Conservation (phyloP, 768 basidiomycete genomes). For the Leccinum subgranulosum region DNA sequence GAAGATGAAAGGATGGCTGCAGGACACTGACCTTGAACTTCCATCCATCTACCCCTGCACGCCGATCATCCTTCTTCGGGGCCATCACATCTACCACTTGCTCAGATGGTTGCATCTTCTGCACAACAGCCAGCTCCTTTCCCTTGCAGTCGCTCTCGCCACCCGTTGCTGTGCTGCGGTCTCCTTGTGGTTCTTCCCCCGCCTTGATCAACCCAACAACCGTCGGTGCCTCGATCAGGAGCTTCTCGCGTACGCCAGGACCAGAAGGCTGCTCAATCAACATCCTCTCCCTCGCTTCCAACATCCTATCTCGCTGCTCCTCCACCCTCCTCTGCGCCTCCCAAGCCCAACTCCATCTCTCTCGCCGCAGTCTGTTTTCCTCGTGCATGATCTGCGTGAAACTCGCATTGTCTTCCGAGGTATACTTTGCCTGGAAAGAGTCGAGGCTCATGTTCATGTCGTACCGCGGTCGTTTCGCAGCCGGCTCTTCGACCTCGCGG, state of each 20-base stretch:
- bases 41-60: conserved; percentile 78
- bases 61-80: conserved; percentile 66
- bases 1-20: neutral
- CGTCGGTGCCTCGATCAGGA: conserved; percentile 59
- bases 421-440: conserved; percentile 85
- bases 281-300: conserved; percentile 66
- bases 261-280: conserved; percentile 64
- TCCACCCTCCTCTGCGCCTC: conserved; percentile 85
- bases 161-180: conserved; percentile 14
- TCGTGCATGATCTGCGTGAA: conserved; percentile 90
- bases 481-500: conserved; percentile 38
- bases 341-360: conserved; percentile 91
- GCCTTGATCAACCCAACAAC: conserved; percentile 52
- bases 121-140: conserved; percentile 19
- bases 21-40: conserved; percentile 61
- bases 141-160: conserved; percentile 25
- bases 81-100: conserved; percentile 71
- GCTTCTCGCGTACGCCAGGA: conserved; percentile 64
- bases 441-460: conserved; percentile 70
- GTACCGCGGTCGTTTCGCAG: conserved; percentile 56
- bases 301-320: conserved; percentile 57
- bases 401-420: conserved; percentile 96
- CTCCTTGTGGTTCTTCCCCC: conserved; percentile 15
- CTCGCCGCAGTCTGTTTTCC: conserved; percentile 80
- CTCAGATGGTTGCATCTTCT: conserved; percentile 28